Evolutionary conservation across 140 eudicot species (phyloP).

Genomic region (Anethum foeniculum): DNA sequence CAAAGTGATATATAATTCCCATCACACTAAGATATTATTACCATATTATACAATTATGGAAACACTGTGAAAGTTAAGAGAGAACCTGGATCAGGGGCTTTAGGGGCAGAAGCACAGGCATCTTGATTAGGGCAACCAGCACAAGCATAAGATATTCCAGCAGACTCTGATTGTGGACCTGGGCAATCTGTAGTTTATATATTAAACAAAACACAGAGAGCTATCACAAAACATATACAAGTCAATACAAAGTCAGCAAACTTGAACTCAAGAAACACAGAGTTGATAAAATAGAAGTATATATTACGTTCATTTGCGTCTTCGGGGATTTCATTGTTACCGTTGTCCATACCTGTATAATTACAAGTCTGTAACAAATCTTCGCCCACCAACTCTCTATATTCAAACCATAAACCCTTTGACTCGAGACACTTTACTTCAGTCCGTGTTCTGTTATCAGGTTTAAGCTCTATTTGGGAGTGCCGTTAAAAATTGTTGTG

Average conservation of each 20-base stretch:
- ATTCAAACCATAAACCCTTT: not conserved
- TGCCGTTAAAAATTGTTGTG: no score
- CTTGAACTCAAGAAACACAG: not conserved
- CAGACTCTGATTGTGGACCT: constrained; percentile 73
- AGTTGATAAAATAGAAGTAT: not conserved
- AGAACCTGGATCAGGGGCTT: constrained; percentile 89
- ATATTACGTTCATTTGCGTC: not conserved
- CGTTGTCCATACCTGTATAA: not conserved
- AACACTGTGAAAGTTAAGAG: no score
- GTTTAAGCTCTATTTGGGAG: no score
- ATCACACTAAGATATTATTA: not conserved
- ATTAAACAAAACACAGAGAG: not conserved
- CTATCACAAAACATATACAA: not conserved
- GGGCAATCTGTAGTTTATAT: constrained; percentile 57
- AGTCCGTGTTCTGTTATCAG: no score
- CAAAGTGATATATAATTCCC: not conserved
- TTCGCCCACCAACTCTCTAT: not conserved
- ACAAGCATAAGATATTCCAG: constrained; percentile 76
- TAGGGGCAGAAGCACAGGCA: constrained; percentile 89
- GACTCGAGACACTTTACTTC: no score
- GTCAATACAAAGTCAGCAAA: not conserved
- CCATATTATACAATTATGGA: not conserved
- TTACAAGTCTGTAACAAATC: not conserved
- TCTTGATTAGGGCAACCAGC: constrained; percentile 93
- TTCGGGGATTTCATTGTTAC: not conserved